phyloP scores from a whole-genome alignment of 2,329 filamentous ascomycete genomes.

The Talaromyces sp. region DNA sequence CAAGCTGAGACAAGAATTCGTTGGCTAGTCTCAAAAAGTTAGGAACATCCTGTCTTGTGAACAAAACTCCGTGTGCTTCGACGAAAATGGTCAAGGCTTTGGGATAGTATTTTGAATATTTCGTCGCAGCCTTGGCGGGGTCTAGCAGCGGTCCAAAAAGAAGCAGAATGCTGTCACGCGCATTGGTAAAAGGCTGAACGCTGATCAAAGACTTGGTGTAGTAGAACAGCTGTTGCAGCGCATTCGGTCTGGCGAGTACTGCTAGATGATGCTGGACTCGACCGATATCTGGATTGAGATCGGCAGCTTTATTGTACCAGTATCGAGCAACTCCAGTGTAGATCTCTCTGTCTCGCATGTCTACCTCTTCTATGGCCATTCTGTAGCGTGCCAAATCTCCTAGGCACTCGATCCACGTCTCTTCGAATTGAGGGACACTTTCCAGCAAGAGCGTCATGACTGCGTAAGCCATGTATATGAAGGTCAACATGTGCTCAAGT shows the following conservation, averaged over 20 bases:
- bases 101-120: constrained; percentile 26
- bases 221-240: constrained; percentile 58
- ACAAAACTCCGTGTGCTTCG: constrained; percentile 54
- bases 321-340: constrained; percentile 78
- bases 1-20: constrained; percentile 48
- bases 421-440: constrained; percentile 75
- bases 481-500: constrained; percentile 84
- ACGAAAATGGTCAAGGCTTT: constrained; percentile 50
- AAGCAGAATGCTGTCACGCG: constrained; percentile 57
- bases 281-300: constrained; percentile 71
- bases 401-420: constrained; percentile 91
- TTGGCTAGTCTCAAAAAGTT: constrained; percentile 40
- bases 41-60: constrained; percentile 35
- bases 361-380: constrained; percentile 88
- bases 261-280: constrained; percentile 86
- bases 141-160: constrained; percentile 54
- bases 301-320: constrained; percentile 83
- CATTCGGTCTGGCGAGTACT: constrained; percentile 59
- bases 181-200: constrained; percentile 55
- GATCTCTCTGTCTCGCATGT: constrained; percentile 69
- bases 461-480: constrained; percentile 84
- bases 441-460: constrained; percentile 88
- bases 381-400: constrained; percentile 81
- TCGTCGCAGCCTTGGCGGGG: constrained; percentile 36
- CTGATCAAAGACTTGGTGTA: constrained; percentile 60